Conservation (phyloP, 257 asterid genomes). For the Solanum sejunctum region DNA sequence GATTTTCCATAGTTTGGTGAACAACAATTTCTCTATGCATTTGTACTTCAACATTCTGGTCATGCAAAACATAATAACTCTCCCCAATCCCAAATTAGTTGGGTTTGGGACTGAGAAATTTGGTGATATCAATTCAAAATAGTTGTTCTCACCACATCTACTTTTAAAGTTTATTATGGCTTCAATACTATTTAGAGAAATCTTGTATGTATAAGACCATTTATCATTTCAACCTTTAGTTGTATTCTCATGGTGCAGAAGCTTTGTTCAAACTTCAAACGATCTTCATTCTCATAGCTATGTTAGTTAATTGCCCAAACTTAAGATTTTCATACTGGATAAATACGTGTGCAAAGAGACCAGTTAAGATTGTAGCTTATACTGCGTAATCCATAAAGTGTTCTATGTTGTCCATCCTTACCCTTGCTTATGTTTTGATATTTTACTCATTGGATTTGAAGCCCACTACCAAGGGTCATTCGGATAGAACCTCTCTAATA, state of each 20-base stretch:
- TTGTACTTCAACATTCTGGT: background rate
- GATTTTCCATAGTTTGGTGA: background rate
- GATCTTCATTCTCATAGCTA: background rate
- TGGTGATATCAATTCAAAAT: background rate
- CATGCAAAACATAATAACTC: background rate
- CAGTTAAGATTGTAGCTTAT: background rate
- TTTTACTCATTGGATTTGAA: no score
- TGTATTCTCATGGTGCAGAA: background rate
- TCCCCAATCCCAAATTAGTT: background rate
- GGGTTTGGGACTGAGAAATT: background rate
- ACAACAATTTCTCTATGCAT: background rate
- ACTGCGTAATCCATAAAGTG: background rate
- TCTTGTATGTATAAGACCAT: background rate
- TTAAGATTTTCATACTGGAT: background rate
- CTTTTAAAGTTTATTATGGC: background rate
- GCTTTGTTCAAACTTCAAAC: background rate
- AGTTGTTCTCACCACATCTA: background rate
- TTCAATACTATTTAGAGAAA: background rate
- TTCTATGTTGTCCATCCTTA: background rate
- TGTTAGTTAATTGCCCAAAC: background rate
- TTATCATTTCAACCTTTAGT: background rate
- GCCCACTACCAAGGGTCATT: no score
- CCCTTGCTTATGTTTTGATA: no score
- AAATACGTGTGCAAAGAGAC: background rate
- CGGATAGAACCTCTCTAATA: no score